Base-by-base conservation (phyloP, 2,329 filamentous ascomycete species). In the Fusarium globosum region DNA sequence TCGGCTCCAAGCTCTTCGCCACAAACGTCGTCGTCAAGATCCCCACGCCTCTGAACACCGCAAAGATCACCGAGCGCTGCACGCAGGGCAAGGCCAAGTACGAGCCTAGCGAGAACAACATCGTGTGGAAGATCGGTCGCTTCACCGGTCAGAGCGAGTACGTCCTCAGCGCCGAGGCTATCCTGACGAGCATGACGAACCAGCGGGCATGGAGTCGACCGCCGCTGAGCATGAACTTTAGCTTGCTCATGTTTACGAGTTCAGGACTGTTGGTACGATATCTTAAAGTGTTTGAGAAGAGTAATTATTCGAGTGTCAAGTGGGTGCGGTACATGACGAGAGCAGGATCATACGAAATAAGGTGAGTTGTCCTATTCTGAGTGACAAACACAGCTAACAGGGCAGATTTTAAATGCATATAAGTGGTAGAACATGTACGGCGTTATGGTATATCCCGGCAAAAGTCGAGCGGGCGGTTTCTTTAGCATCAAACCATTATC, bases 311-410 rank as follows among this genome's bases (percentile, higher is more conserved):
- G 72, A 97, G 95, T 80, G 96, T 99, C 55, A 99, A 99, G 84
- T 99, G 96, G 96, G 96, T 99, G 77, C 88, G 96, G 77, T 99
- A 99, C 83, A 98, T 99, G 96, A 99, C 96, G 23, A 91, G 96
- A 75, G 96, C 96, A 21, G 96, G 96, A 35, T 98, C 95, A 83
- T 99, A 99, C 83, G 96, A 99, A 85, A 97, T 99, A 81, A 88
- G 95, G 92, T 97, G 75, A 77, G 84, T 53, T 7, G 10, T 26
- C 13, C n/a, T 10, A 20, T 33, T 33, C 26, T 16, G 16, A 18
- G 23, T n/a, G 4, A 14, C 23, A 42, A 41, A 33, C 49, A 23
- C 48, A 41, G 26, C 76, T 78, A 76, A 79, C 62, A 30, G 8
- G 15, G 10, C 64, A 83, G 82, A 76, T 83, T 83, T 78, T 83